Percentiles rank a stretch among this genome's conserved stretches.
These are phyloP conservation scores for Apostasia shenzhenica DNA, from an alignment of 106 monocot species.

Conservation along the genomic window DNA sequence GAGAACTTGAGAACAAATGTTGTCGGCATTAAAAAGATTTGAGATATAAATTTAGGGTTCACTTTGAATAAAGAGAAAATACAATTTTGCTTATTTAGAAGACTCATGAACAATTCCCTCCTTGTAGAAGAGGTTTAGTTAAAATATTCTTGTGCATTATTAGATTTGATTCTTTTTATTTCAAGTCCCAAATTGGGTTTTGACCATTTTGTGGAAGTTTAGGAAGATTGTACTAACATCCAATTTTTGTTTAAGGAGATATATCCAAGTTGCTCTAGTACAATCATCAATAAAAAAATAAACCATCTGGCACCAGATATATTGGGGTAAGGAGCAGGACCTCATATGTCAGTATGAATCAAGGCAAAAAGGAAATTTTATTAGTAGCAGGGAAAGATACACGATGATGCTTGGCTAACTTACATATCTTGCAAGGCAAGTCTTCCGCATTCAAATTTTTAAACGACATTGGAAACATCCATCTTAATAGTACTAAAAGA, in stretches of 20 bases:
- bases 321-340: not conserved
- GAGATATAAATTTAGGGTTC: too few relatives aligned
- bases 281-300: conserved; percentile 8
- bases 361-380: not conserved
- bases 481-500: not conserved
- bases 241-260: not conserved
- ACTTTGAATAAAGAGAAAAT: too few relatives aligned
- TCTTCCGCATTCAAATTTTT: not conserved
- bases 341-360: conserved; percentile 2
- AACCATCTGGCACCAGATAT: conserved; percentile 3
- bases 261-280: not conserved
- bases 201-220: not conserved
- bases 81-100: too few relatives aligned
- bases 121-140: not conserved
- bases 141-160: conserved; percentile 6
- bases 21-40: too few relatives aligned
- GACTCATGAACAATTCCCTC: not conserved
- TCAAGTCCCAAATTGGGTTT: not conserved
- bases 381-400: not conserved
- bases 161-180: not conserved
- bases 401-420: not conserved
- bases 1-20: too few relatives aligned
- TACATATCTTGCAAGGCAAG: not conserved
- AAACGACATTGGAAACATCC: not conserved
- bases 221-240: not conserved